phyloP scores from a whole-genome alignment of 225 moss, liverwort and hornwort genomes.

The Rhytidiadelphus loreus region DNA sequence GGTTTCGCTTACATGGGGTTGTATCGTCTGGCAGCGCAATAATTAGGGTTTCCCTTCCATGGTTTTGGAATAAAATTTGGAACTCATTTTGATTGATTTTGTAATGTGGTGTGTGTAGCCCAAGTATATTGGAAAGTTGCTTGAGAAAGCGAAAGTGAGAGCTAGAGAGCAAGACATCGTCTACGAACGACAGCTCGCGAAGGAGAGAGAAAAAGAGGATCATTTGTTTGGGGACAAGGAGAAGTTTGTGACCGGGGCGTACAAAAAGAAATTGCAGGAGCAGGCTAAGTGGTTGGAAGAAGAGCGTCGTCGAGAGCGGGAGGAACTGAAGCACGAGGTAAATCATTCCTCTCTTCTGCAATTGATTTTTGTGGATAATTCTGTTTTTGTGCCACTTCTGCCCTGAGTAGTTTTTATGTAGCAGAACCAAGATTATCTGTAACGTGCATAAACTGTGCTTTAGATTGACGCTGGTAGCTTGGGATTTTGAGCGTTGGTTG shows the following conservation, averaged over 20 bases:
- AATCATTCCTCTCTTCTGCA: neutral
- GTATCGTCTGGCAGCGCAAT: neutral
- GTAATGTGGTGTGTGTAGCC: constrained; percentile 36
- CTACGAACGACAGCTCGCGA: constrained; percentile 74
- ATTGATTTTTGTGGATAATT: neutral
- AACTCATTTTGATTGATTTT: neutral
- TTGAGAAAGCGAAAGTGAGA: constrained; percentile 81
- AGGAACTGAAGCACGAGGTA: constrained; percentile 77
- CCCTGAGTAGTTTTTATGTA: neutral
- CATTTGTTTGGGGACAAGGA: constrained; percentile 88
- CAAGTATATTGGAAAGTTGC: constrained; percentile 83
- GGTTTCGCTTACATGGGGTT: neutral
- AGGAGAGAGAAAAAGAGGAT: constrained; percentile 91
- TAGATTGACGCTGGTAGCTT: neutral
- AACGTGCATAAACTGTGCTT: neutral
- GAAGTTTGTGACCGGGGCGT: constrained; percentile 91
- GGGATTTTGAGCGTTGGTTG: neutral
- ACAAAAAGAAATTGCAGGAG: constrained; percentile 91
- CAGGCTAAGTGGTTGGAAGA: constrained; percentile 94
- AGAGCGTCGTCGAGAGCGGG: constrained; percentile 65
- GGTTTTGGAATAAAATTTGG: neutral
- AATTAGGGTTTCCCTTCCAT: neutral
- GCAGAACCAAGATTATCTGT: neutral
- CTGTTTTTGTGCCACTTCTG: neutral
- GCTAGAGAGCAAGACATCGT: constrained; percentile 87